Evolutionary conservation across 1,139 yeast genomes (phyloP).

Genomic region (Hemisphaericaspora lyxosophila): DNA sequence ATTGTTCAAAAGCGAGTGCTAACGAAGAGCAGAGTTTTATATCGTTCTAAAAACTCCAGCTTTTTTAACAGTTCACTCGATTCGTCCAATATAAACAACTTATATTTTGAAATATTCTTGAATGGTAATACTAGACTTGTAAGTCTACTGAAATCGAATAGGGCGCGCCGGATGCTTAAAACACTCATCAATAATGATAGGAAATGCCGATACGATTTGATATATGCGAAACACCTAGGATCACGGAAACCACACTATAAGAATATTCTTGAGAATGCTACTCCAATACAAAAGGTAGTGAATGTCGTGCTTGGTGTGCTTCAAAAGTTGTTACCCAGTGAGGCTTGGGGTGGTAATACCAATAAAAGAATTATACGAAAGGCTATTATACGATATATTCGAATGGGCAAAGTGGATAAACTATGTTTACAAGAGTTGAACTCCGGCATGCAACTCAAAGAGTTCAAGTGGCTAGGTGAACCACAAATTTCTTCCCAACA

Average conservation of each 20-base stretch:
- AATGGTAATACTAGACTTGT: neutral
- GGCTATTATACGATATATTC: slow-evolving; percentile 40
- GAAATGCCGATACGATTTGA: slow-evolving; percentile 20
- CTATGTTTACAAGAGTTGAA: slow-evolving; percentile 26
- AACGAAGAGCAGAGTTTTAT: slow-evolving; percentile 1
- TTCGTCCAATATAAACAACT: slow-evolving; percentile 12
- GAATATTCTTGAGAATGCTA: slow-evolving; percentile 17
- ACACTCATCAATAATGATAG: slow-evolving; percentile 22
- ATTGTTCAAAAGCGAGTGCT: slow-evolving; percentile 11
- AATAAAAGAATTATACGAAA: slow-evolving; percentile 47
- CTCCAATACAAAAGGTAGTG: slow-evolving; percentile 30
- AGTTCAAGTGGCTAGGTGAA: slow-evolving; percentile 50
- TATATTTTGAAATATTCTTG: slow-evolving; percentile 3
- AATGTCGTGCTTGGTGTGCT: slow-evolving; percentile 40
- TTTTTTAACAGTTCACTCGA: slow-evolving; percentile 8
- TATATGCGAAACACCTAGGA: slow-evolving; percentile 9
- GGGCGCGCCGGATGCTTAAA: slow-evolving; percentile 5
- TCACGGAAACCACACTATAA: slow-evolving; percentile 14
- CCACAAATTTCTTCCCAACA: slow-evolving; percentile 30
- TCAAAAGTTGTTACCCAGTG: slow-evolving; percentile 52
- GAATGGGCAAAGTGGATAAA: slow-evolving; percentile 31
- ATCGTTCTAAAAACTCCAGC: neutral
- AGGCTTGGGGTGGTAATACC: slow-evolving; percentile 52
- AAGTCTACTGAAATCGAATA: slow-evolving; percentile 7
- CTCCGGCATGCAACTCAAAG: slow-evolving; percentile 33